Evolutionary conservation across 257 asterid species (phyloP), one percentile per base, ranked within the genome.

Genomic region (Jaltomata sinuosa): DNA sequence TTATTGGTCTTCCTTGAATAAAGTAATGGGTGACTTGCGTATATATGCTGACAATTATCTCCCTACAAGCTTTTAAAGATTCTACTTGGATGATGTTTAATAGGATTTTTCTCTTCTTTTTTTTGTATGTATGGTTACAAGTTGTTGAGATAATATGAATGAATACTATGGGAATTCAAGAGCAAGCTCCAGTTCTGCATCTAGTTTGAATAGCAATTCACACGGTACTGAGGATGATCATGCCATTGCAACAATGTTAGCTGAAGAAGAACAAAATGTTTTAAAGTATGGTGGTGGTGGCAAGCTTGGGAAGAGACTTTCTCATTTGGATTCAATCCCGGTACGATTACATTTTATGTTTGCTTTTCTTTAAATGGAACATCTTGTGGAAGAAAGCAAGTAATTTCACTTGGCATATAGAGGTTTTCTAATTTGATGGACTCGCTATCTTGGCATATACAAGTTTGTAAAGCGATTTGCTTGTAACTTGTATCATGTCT

Each of bases 191-290:
- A 94, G 98, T 87, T 92, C 96, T 79, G 90, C 97, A 47, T 71
- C 85, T 83, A 96, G 97, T 88, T 85, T 90, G 92, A 91, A 92
- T 86, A 92, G 98, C 79, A 93, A 96, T 71, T 89, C 94, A 21
- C 91, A 89, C 2, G 97, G 93, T 82, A 93, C 98, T 27, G 98
- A 96, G 86, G 99, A 96, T 90, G 99, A 96, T 92, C 98, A 92
- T 49, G 90, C 98, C 45, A 94, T 96, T 88, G 99, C 98, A 47
- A 87, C 84, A 25, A 90, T 93, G 54, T 89, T 96, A 84, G 97
- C 94, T 4, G 94, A 92, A 87, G 98, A 94, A 15, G 98, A 94
- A 55, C 88, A 57, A 68, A 83, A 50, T 68, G 67, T 81, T 32
- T 2, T 82, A 82, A 54, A 87, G 84, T 72, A 31, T 27, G 79